Conservation (phyloP, 352 stramenopile species). For the Vaucheria bursata region DNA sequence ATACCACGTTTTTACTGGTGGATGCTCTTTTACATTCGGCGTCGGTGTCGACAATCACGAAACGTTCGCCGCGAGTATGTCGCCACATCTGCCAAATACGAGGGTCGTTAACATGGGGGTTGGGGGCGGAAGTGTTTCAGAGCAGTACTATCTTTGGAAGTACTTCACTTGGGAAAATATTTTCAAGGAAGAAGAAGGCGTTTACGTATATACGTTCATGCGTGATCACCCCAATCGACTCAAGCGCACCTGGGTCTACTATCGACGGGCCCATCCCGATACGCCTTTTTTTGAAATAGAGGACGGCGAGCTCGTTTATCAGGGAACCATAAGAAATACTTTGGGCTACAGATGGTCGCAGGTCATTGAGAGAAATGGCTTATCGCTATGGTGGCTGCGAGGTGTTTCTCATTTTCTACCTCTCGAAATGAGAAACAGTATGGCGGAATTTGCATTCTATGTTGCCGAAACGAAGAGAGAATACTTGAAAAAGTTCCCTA, state of each 20-base stretch:
- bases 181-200: not conserved
- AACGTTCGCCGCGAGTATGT: not conserved
- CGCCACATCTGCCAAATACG: not conserved
- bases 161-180: not conserved
- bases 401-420: not conserved
- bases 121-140: not conserved
- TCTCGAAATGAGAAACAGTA: not conserved
- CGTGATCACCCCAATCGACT: not conserved
- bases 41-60: not conserved
- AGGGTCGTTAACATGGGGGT: not conserved
- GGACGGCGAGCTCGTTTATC: too few relatives aligned
- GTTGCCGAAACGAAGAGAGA: not conserved
- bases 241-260: not conserved
- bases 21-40: not conserved
- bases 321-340: too few relatives aligned
- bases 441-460: not conserved
- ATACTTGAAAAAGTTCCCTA: not conserved
- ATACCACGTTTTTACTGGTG: not conserved
- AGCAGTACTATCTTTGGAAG: not conserved
- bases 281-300: too few relatives aligned
- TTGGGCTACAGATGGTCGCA: too few relatives aligned
- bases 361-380: too few relatives aligned
- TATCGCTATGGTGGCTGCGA: not conserved
- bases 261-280: too few relatives aligned
- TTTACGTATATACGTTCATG: not conserved